phyloP scores from a whole-genome alignment of 257 asterid genomes.

The Salvia hispanica region DNA sequence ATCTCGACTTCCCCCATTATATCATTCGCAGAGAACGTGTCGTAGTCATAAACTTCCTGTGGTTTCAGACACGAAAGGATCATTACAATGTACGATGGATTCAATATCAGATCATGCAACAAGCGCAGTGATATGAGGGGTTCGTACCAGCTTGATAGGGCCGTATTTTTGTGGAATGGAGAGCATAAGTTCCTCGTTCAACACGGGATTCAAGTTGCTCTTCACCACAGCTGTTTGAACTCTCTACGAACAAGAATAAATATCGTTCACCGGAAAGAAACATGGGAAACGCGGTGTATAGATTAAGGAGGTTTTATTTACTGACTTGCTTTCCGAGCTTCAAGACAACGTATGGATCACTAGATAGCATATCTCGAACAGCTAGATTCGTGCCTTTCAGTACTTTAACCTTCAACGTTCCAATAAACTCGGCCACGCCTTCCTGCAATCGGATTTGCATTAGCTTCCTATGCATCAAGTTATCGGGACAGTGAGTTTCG shows the following conservation, averaged over 20 bases:
- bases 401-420: constrained; percentile 78
- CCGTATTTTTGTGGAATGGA: constrained; percentile 90
- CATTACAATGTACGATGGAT: neutral
- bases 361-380: constrained; percentile 85
- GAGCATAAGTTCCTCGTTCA: constrained; percentile 96
- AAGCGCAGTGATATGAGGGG: constrained; percentile 1
- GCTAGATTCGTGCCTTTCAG: constrained; percentile 85
- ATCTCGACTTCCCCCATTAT: constrained; percentile 97
- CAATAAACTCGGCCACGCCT: constrained; percentile 94
- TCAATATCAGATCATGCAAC: neutral
- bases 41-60: constrained; percentile 90
- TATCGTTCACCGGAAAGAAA: neutral
- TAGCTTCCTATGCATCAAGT: constrained; percentile 12
- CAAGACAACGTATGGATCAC: constrained; percentile 94
- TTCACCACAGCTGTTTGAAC: constrained; percentile 67
- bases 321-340: constrained; percentile 86
- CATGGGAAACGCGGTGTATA: neutral
- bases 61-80: neutral
- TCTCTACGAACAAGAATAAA: constrained; percentile 52
- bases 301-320: neutral
- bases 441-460: constrained; percentile 51
- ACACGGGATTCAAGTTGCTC: constrained; percentile 91
- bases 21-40: constrained; percentile 92
- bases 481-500: neutral
- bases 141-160: constrained; percentile 70